Conservation (phyloP, 495 filamentous ascomycete species). For the Cercophora sp. region DNA sequence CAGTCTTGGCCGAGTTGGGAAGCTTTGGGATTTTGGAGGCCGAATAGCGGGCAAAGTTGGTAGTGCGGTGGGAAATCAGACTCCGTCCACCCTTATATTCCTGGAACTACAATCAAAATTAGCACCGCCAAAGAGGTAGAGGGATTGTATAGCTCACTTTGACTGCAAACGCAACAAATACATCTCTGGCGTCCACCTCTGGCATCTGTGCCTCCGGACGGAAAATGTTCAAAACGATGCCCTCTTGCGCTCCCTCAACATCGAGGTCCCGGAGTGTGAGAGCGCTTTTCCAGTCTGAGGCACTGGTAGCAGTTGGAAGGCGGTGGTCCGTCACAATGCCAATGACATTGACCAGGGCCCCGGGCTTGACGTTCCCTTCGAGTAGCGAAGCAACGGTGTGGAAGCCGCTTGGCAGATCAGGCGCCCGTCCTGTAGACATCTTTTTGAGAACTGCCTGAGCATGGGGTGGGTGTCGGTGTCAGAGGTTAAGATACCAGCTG, state of each 20-base stretch:
- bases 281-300: conserved; percentile 39
- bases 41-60: conserved; percentile 36
- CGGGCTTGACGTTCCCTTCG: conserved; percentile 19
- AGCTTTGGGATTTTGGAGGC: conserved; percentile 37
- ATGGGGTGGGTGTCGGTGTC: too few species aligned
- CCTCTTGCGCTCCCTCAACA: conserved; percentile 20
- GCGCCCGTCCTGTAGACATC: too few species aligned
- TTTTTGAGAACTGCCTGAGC: too few species aligned
- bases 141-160: too few species aligned
- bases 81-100: too few species aligned
- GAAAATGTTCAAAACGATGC: conserved; percentile 41
- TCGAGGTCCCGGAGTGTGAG: conserved; percentile 42
- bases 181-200: conserved; percentile 32
- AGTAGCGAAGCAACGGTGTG: too few species aligned
- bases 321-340: conserved; percentile 49
- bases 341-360: conserved; percentile 42
- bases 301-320: conserved; percentile 36
- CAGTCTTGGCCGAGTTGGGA: conserved; percentile 31
- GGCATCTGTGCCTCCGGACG: conserved; percentile 38
- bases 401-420: too few species aligned
- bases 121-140: too few species aligned
- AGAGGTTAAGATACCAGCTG: too few species aligned
- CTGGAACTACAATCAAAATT: conserved; percentile 12
- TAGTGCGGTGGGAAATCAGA: conserved; percentile 34
- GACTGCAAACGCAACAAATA: too few species aligned